phyloP scores from a whole-genome alignment of 305 asterid genomes.

The Fraxinus xanthoxyloides region DNA sequence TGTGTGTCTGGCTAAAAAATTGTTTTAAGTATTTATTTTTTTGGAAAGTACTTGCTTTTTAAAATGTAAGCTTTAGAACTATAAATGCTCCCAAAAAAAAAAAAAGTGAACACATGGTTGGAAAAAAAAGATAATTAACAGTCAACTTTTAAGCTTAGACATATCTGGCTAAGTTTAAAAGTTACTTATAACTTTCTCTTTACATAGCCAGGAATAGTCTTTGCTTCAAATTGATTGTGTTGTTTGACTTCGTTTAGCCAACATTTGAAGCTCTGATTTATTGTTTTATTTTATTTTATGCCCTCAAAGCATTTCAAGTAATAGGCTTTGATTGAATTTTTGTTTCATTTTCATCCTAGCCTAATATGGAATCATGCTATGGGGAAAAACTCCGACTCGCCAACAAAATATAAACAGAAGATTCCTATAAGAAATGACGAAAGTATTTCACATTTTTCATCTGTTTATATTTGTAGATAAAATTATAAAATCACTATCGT shows the following conservation, averaged over 20 bases:
- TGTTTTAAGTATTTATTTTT: not conserved
- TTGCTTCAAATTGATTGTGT: not conserved
- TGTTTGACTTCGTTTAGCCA: not conserved
- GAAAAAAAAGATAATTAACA: not conserved
- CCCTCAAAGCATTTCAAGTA: not conserved
- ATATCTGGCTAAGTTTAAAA: not conserved
- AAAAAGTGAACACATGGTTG: not conserved
- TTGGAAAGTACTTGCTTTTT: not conserved
- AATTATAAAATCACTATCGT: not conserved
- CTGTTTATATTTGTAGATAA: not conserved
- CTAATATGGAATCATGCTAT: not conserved
- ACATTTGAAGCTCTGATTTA: not conserved
- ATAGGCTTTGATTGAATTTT: not conserved
- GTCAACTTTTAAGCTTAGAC: not conserved
- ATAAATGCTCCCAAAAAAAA: not conserved
- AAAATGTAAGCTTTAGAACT: not conserved
- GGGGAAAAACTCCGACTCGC: not conserved
- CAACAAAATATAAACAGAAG: not conserved
- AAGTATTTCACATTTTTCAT: not conserved
- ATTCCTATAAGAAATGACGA: not conserved
- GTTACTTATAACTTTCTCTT: not conserved
- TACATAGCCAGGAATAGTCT: not conserved
- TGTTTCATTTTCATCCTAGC: not conserved
- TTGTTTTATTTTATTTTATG: not conserved
- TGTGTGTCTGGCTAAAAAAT: not conserved